Base-by-base conservation (phyloP, 805 yeast genomes). In the Lipomyces starkeyi region DNA sequence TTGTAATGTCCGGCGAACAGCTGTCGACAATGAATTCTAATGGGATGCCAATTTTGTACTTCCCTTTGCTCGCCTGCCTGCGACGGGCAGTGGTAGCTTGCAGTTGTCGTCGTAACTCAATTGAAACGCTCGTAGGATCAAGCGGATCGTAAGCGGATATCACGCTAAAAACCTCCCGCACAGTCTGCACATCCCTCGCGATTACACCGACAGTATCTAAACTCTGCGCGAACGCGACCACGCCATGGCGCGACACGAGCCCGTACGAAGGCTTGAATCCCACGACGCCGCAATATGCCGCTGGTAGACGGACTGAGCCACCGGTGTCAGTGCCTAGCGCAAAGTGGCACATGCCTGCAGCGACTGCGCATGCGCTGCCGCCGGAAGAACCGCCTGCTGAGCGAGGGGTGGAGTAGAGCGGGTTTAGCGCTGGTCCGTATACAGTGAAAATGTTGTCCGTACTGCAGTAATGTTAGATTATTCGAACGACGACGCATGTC, bases 201-300 rank as follows among this genome's bases (percentile, higher is more conserved):
- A 93, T 64, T 0, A 96, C 84, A 0, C 99, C 99, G 1, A 95
- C 97, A 0, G 98, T 93, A 76, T 95, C 99, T 63, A 95, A 82
- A 53, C 94, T 88, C 78, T 96, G 98, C 1, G 98, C 97, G 79
- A 93, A 94, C 0, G 97, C 88, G 2, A 93, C 80, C 8, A 95
- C 91, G 1, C 99, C 99, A 88, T 91, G 88, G 65, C 99, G 81
- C 0, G 98, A 93, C 1, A 95, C 81, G 52, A 97, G 83, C 0
- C 99, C 99, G 77, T 95, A 95, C 0, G 95, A 84, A 0, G 99
- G 99, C 77, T 95, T 95, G 80, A 92, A 92, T 0, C 99, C 99
- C 37, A 86, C 80, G 0, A 90, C 83, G 1, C 93, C 91, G 72
- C 94, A 88, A 77, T 89, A 92, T 22, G 97, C 88, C 1, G 97